Evolutionary conservation across 345 rosid species (phyloP), one percentile per base, ranked within the genome.

Genomic region (Alliaria petiolata): DNA sequence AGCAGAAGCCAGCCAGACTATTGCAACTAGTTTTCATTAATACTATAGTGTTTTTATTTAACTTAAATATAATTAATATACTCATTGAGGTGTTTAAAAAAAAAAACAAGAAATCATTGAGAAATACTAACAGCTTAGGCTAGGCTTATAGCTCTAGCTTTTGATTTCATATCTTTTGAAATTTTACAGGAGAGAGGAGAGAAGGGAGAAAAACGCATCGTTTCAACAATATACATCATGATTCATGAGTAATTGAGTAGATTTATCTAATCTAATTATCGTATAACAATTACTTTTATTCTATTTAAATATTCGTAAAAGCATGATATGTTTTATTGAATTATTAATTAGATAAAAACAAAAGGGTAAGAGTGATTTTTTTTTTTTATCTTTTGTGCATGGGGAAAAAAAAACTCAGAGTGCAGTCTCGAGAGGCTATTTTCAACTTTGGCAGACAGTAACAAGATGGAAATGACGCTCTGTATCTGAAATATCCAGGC

Each of bases 381-480:
- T 20, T 51, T 43, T 3, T 20, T 12, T 7, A 11, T 33, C 0
- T 38, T 46, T 19, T 20, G 46, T 31, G 40, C 46, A 59, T 59
- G 62, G 19, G 2, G 38, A 39, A 45, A 54, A 44, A 3, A 13
- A 16, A 56, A 58, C 72, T 30, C 13, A 58, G 67, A 67, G 62
- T 67, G 72, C 67, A 67, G 49, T 67, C 54, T 60, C 11, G 74
- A 67, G 55, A 60, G 74, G 74, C 74, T 19, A 51, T 60, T 60
- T 75, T 75, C 78, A 75, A 75, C 57, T 60, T 52, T 67, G 73
- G 63, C 78, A 59, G 74, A 67, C 63, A 51, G 56, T 67, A 60
- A 75, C 74, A 75, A 75, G 78, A 75, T 75, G 63, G 74, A 75
- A 75, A 67, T 60, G 78, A 75, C 78, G n/a, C 57, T 59, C 60